Evolutionary conservation across 2,329 filamentous ascomycete genomes (phyloP), one percentile per base, ranked within the genome.

Genomic region (Pseudogymnoascus sp.): DNA sequence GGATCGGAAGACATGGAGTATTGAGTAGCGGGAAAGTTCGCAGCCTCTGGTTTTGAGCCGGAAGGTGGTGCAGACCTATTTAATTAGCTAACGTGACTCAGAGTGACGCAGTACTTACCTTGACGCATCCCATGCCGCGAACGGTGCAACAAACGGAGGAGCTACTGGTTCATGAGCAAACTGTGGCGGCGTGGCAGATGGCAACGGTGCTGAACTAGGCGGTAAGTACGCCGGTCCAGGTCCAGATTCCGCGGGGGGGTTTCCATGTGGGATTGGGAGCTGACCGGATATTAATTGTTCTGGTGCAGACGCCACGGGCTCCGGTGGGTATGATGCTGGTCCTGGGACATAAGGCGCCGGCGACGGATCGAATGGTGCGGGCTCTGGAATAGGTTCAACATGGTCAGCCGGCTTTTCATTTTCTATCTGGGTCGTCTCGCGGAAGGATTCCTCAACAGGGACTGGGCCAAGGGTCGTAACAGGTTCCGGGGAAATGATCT

Each of bases 1-100:
- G 82, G 80, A 73, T 93, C 89, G 63, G 83, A 84, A 63, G 89
- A 96, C 88, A 97, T 97, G 63, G 84, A 82, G 75, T 97, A 97
- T 63, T 86, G 86, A 63, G 86, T 84, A 56, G 82, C 82, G 14
- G 92, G 91, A 71, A 97, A 89, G 74, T 96, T 91, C 66, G 85
- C 79, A 5, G 92, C 93, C 80, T 97, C 95, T 7, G 93, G 93
- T 72, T 81, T 88, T 4, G 92, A 91, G 71, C 89, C 76, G 43
- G 75, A 63, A 9, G 86, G 85, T 64, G 86, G 86, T 49, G 86
- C 77, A 67, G 75, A 75, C 70, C 74, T 75, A 69, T 65, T 40
- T 2, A 34, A 42, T 62, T 31, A 62, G 37, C 42, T 21, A 53
- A 23, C 21, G 49, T 70, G 65, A 46, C 21, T 63, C 34, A 38